phyloP scores from a whole-genome alignment of 768 basidiomycete genomes.

The Kwoniella botswanensis region DNA sequence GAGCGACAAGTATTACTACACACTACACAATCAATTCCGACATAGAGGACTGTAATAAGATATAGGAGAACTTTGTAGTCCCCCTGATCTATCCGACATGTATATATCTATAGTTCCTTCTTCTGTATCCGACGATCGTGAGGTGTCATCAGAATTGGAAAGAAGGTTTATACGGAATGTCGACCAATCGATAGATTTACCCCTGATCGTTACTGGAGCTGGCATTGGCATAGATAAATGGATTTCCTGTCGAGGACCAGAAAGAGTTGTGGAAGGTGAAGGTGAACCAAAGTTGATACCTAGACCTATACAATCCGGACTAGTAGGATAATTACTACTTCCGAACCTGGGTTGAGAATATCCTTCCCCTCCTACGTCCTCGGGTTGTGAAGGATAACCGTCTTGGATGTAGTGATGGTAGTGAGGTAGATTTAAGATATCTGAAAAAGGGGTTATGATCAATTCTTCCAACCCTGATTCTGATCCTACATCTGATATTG shows the following conservation, averaged over 20 bases:
- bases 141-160: not conserved
- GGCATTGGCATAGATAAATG: not conserved
- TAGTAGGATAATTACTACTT: not conserved
- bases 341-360: not conserved
- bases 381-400: not conserved
- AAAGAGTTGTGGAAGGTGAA: not conserved
- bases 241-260: not conserved
- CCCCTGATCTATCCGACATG: not conserved
- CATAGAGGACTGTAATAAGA: not conserved
- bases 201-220: not conserved
- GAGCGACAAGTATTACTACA: too few species aligned
- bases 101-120: not conserved
- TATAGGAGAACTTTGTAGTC: not conserved
- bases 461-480: not conserved
- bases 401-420: not conserved
- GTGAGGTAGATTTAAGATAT: not conserved
- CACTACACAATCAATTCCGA: not conserved
- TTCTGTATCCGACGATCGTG: not conserved
- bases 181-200: not conserved
- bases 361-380: not conserved
- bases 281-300: not conserved
- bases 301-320: not conserved
- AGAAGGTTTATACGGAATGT: not conserved
- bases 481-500: not conserved
- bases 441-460: conserved; percentile 1